Percentiles rank a stretch among this genome's conserved stretches.
These are phyloP conservation scores for Colletotrichum tabaci DNA, from an alignment of 2,329 filamentous ascomycete genomes.

Conservation along the genomic window DNA sequence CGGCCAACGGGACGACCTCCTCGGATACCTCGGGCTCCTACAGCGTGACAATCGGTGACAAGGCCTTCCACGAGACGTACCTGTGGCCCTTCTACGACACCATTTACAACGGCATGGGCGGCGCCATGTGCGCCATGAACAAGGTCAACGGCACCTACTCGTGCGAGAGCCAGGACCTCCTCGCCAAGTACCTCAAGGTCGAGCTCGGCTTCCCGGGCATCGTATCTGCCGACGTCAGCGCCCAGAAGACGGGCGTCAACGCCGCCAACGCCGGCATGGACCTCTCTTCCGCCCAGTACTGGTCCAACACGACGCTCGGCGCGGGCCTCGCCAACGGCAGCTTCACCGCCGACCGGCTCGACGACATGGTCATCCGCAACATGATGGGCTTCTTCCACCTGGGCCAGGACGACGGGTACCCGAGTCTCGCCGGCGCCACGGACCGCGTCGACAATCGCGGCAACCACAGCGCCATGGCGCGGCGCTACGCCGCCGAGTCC, in stretches of 20 bases:
- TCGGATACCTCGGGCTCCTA: conserved; percentile 56
- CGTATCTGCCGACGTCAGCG: conserved; percentile 43
- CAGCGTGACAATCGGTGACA: conserved; percentile 50
- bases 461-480: conserved; percentile 64
- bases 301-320: conserved; percentile 69
- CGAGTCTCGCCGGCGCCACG: conserved; percentile 61
- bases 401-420: conserved; percentile 69
- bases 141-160: conserved; percentile 45
- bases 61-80: conserved; percentile 47
- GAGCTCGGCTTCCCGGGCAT: conserved; percentile 48
- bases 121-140: conserved; percentile 48
- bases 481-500: conserved; percentile 65
- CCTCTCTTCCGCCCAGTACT: conserved; percentile 60
- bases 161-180: conserved; percentile 47
- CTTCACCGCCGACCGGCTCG: conserved; percentile 67
- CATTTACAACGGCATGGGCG: conserved; percentile 43
- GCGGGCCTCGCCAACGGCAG: conserved; percentile 73
- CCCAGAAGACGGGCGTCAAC: conserved; percentile 44
- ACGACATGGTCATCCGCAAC: conserved; percentile 75
- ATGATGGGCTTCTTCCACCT: conserved; percentile 66
- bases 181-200: conserved; percentile 46
- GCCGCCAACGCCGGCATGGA: conserved; percentile 50
- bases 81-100: conserved; percentile 46
- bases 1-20: conserved; percentile 63
- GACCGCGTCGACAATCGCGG: conserved; percentile 75